A percentile compares a stretch with the other conserved stretches of the same genome.
These are phyloP conservation scores for Protomyces lactucae-debilis DNA, from an alignment of 1,139 yeast species.

Conservation along the genomic window DNA sequence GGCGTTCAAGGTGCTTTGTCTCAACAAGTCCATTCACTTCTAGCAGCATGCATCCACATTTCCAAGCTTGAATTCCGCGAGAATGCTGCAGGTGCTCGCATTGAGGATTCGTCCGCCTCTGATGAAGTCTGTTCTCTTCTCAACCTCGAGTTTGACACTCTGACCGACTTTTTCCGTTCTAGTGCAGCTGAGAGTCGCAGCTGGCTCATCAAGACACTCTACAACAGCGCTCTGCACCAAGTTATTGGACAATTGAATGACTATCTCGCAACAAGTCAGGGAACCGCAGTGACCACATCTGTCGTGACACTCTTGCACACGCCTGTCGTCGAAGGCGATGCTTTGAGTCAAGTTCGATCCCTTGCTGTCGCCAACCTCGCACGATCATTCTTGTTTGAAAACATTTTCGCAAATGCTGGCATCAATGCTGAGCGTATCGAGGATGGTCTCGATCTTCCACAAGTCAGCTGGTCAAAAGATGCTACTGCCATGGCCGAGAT, in stretches of 20 bases:
- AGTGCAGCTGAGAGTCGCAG: neutral
- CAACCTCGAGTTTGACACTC: neutral
- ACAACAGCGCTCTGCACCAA: neutral
- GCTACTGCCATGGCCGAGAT: neutral
- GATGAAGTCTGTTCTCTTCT: neutral
- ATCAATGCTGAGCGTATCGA: neutral
- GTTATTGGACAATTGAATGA: neutral
- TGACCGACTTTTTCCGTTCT: neutral
- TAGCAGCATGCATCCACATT: neutral
- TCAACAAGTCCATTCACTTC: neutral
- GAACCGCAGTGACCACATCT: neutral
- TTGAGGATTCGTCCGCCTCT: neutral
- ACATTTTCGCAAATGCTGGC: neutral
- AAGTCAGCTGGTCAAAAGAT: neutral
- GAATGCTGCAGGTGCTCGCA: neutral
- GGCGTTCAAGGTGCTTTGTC: neutral
- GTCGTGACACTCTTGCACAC: neutral
- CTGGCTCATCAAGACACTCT: neutral
- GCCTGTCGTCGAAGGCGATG: neutral
- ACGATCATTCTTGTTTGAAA: neutral
- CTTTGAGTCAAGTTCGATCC: neutral
- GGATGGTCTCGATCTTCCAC: neutral
- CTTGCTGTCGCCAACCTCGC: neutral
- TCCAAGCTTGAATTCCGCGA: neutral
- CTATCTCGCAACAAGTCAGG: neutral